Percentiles rank a stretch among this genome's conserved stretches.
These are phyloP conservation scores for Fusarium musae DNA, from an alignment of 2,329 filamentous ascomycete genomes.

Conservation along the genomic window DNA sequence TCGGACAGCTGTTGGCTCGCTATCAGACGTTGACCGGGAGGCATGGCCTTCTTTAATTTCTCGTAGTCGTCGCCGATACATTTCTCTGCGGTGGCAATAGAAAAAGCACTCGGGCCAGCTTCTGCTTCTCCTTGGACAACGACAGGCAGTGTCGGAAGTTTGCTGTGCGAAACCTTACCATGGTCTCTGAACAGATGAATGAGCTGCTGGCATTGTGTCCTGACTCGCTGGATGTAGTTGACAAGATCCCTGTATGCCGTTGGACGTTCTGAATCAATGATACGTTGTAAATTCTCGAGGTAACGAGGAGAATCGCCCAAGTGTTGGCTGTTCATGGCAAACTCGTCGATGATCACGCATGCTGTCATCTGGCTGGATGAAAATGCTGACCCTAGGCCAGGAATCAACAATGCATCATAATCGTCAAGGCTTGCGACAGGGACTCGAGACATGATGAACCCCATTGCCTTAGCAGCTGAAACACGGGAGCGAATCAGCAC, in stretches of 20 bases:
- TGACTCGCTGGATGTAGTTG: constrained; percentile 87
- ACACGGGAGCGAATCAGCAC: constrained; percentile 89
- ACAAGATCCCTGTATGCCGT: constrained; percentile 88
- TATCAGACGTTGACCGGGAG: constrained; percentile 87
- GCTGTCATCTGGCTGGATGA: constrained; percentile 89
- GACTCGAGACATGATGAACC: constrained; percentile 81
- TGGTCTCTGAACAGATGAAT: constrained; percentile 92
- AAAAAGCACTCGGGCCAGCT: constrained; percentile 93
- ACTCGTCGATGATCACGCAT: constrained; percentile 88
- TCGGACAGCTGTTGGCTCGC: constrained; percentile 82
- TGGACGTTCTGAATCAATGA: constrained; percentile 86
- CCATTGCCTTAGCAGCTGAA: constrained; percentile 87
- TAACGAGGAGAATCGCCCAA: constrained; percentile 63
- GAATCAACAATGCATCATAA: constrained; percentile 73
- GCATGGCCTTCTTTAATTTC: constrained; percentile 86
- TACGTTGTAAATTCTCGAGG: constrained; percentile 72
- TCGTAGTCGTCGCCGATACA: constrained; percentile 89
- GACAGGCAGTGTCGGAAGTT: constrained; percentile 84
- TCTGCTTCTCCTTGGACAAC: constrained; percentile 94
- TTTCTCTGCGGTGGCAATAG: constrained; percentile 86
- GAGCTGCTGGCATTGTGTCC: constrained; percentile 90
- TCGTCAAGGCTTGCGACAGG: constrained; percentile 70
- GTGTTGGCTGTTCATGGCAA: constrained; percentile 69
- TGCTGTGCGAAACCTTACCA: constrained; percentile 79
- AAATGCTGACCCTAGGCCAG: constrained; percentile 75